Evolutionary conservation across 2,329 filamentous ascomycete genomes (phyloP).

Genomic region (Aspergillus spinulosporus): DNA sequence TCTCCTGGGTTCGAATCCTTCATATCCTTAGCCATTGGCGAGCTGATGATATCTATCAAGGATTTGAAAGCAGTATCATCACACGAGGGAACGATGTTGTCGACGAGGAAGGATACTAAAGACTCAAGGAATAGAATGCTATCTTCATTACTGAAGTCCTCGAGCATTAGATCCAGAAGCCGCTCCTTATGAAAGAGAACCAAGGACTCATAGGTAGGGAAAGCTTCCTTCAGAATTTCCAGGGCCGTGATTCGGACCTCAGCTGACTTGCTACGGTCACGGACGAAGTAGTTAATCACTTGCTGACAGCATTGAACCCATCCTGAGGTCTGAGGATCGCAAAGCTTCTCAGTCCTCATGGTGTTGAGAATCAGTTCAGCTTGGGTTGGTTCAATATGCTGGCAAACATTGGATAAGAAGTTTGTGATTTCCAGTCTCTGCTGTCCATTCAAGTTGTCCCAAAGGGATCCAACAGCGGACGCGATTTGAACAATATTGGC

Average conservation of each 20-base stretch:
- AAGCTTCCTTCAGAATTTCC: slow-evolving; percentile 41
- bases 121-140: slow-evolving; percentile 42
- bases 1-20: slow-evolving; percentile 33
- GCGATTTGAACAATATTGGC: slow-evolving; percentile 41
- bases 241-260: slow-evolving; percentile 44
- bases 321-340: slow-evolving; percentile 33
- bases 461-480: slow-evolving; percentile 37
- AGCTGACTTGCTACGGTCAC: slow-evolving; percentile 38
- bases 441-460: slow-evolving; percentile 38
- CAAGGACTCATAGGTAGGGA: slow-evolving; percentile 33
- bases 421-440: slow-evolving; percentile 39
- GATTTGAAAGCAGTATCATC: slow-evolving; percentile 36
- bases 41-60: slow-evolving; percentile 36
- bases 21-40: slow-evolving; percentile 32
- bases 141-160: slow-evolving; percentile 39
- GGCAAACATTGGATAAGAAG: slow-evolving; percentile 39
- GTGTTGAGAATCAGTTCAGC: slow-evolving; percentile 41
- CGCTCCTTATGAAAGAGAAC: slow-evolving; percentile 35
- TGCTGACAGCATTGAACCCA: slow-evolving; percentile 39
- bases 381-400: slow-evolving; percentile 40
- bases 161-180: slow-evolving; percentile 35
- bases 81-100: slow-evolving; percentile 30
- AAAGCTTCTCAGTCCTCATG: slow-evolving; percentile 35
- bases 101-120: slow-evolving; percentile 41
- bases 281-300: slow-evolving; percentile 40